These are phyloP conservation scores for Physocladia obscura DNA, from an alignment of 192 early-diverging fungal species.

Conservation along the genomic window DNA sequence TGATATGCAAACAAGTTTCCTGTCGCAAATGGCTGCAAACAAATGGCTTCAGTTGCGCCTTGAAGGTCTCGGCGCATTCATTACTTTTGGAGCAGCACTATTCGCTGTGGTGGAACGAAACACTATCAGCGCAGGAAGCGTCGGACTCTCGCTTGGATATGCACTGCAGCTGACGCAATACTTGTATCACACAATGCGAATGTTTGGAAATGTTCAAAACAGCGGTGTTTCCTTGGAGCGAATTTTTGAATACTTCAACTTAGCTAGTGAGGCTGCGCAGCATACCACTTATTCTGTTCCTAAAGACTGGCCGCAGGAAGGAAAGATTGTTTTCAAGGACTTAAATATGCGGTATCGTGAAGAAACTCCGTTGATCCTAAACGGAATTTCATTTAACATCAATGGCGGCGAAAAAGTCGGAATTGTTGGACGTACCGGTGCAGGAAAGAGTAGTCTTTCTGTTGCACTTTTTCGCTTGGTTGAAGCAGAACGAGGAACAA, in stretches of 20 bases:
- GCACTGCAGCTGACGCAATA: conserved; percentile 59
- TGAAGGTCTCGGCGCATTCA: conserved; percentile 66
- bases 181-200: conserved; percentile 69
- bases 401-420: conserved; percentile 49
- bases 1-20: conserved; percentile 70
- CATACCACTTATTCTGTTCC: neutral
- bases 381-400: conserved; percentile 45
- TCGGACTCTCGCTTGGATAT: conserved; percentile 37
- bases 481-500: conserved; percentile 61
- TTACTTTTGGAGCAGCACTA: conserved; percentile 42
- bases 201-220: conserved; percentile 54
- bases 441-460: conserved; percentile 76
- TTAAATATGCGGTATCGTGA: conserved; percentile 77
- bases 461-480: conserved; percentile 78
- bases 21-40: conserved; percentile 42
- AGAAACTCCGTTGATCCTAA: conserved; percentile 59
- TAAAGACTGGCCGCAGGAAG: conserved; percentile 61
- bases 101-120: conserved; percentile 53
- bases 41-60: conserved; percentile 60
- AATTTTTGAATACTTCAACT: conserved; percentile 37
- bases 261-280: conserved; percentile 32
- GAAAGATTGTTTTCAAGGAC: conserved; percentile 66
- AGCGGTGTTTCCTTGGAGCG: conserved; percentile 37
- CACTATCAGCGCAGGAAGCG: conserved; percentile 19
- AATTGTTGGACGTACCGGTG: conserved; percentile 71